Evolutionary conservation across 179 eudicot species (phyloP).

Genomic region (Pouteria campechiana): DNA sequence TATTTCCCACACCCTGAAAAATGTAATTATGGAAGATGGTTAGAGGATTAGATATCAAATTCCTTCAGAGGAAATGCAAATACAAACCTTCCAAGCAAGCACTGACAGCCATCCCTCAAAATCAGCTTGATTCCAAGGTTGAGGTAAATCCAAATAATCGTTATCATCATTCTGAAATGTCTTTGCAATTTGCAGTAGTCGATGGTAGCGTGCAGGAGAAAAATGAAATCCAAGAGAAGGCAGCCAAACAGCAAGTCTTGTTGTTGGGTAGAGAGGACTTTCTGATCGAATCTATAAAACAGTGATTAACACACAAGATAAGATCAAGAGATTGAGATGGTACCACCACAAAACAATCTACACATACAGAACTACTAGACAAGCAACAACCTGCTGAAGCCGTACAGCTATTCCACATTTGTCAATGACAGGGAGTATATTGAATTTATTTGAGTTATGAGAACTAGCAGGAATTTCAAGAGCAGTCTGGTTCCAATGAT

Average conservation of each 20-base stretch:
- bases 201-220: conserved; percentile 98
- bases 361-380: background rate
- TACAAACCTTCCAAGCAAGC: conserved; percentile 83
- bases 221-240: conserved; percentile 89
- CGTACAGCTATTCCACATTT: conserved; percentile 81
- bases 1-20: conserved; percentile 76
- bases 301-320: conserved; percentile 3
- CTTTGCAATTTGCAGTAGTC: conserved; percentile 78
- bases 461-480: conserved; percentile 22
- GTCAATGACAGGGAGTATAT: conserved; percentile 81
- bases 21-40: conserved; percentile 6
- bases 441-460: conserved; percentile 21
- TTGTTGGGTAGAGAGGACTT: conserved; percentile 70
- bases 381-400: conserved; percentile 74
- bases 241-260: conserved; percentile 77
- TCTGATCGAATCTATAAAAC: conserved; percentile 57
- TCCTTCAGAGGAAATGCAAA: conserved; percentile 1
- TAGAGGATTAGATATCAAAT: background rate
- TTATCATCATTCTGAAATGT: conserved; percentile 48
- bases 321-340: background rate
- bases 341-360: background rate
- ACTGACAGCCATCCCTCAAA: conserved; percentile 85
- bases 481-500: conserved; percentile 50
- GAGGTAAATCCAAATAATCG: conserved; percentile 27
- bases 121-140: conserved; percentile 91